Conservation (phyloP, 2,329 filamentous ascomycete genomes). For the Tolypocladium capitatum region DNA sequence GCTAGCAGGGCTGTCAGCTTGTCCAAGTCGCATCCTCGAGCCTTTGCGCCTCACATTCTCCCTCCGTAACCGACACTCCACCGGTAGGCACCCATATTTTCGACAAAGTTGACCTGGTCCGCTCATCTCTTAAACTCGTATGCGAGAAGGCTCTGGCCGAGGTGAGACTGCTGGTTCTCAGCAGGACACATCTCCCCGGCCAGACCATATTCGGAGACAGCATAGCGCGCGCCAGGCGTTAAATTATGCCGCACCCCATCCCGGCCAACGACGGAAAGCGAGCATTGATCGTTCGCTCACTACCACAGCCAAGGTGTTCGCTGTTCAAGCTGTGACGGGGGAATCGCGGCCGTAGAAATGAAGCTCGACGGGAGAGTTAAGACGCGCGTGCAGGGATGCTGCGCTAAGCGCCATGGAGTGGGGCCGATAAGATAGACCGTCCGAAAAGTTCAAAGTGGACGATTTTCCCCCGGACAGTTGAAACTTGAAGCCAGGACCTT, state of each 20-base stretch:
- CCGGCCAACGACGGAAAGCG: neutral
- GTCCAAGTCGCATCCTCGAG: neutral
- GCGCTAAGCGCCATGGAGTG: constrained; percentile 2
- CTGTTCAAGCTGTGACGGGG: neutral
- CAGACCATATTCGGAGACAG: constrained; percentile 5
- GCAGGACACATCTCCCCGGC: constrained; percentile 3
- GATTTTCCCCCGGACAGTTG: constrained; percentile 1
- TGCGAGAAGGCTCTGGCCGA: constrained; percentile 11
- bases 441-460: constrained; percentile 4
- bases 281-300: neutral
- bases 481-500: neutral
- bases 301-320: neutral
- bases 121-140: constrained; percentile 16
- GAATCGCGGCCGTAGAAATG: neutral
- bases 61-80: constrained; percentile 44
- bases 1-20: constrained; percentile 24
- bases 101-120: constrained; percentile 37
- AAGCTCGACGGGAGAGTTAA: neutral
- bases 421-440: constrained; percentile 7
- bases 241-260: neutral
- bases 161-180: constrained; percentile 1
- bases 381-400: neutral
- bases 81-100: constrained; percentile 70
- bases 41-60: constrained; percentile 32
- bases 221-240: constrained; percentile 5